Evolutionary conservation across 176 grass and related monocot species (phyloP).

Genomic region (Cenchrus fungigraminus): DNA sequence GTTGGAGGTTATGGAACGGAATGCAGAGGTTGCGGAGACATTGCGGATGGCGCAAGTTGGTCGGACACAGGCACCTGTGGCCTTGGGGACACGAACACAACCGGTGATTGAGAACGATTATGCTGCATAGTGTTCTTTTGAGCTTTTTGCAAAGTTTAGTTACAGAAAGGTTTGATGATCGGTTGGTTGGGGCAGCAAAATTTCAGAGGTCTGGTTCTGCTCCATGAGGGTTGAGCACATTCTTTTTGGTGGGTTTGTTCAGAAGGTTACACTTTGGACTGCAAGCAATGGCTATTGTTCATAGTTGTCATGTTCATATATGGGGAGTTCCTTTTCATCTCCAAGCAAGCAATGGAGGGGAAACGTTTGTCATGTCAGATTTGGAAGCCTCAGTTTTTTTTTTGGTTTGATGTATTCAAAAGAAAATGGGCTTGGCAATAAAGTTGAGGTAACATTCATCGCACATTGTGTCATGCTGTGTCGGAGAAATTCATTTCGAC

Average conservation of each 20-base stretch:
- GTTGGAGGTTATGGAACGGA: slow-evolving; percentile 68
- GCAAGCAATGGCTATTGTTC: slow-evolving; percentile 39
- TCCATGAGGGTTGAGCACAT: slow-evolving; percentile 33
- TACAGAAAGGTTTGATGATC: slow-evolving; percentile 13
- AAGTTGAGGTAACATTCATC: slow-evolving; percentile 66
- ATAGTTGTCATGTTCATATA: slow-evolving; percentile 45
- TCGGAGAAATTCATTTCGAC: slow-evolving; percentile 26
- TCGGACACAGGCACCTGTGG: slow-evolving; percentile 65
- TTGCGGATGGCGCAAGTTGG: slow-evolving; percentile 78
- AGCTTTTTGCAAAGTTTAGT: slow-evolving; percentile 17
- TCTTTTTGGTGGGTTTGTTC: slow-evolving; percentile 45
- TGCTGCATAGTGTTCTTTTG: slow-evolving; percentile 36
- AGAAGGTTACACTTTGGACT: slow-evolving; percentile 23
- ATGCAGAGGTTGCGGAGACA: slow-evolving; percentile 64
- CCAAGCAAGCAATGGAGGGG: slow-evolving; percentile 45
- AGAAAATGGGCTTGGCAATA: slow-evolving; percentile 61
- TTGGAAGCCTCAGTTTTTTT: slow-evolving; percentile 44
- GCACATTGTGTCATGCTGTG: neutral
- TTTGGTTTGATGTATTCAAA: slow-evolving; percentile 58
- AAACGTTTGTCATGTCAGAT: slow-evolving; percentile 20
- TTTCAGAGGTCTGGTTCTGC: slow-evolving; percentile 27
- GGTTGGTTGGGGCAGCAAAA: slow-evolving; percentile 32
- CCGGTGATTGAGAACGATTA: slow-evolving; percentile 87
- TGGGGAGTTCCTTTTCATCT: slow-evolving; percentile 42
- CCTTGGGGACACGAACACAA: slow-evolving; percentile 59